Conservation (phyloP, 2,329 filamentous ascomycete genomes). For the Trichoderma sp. region DNA sequence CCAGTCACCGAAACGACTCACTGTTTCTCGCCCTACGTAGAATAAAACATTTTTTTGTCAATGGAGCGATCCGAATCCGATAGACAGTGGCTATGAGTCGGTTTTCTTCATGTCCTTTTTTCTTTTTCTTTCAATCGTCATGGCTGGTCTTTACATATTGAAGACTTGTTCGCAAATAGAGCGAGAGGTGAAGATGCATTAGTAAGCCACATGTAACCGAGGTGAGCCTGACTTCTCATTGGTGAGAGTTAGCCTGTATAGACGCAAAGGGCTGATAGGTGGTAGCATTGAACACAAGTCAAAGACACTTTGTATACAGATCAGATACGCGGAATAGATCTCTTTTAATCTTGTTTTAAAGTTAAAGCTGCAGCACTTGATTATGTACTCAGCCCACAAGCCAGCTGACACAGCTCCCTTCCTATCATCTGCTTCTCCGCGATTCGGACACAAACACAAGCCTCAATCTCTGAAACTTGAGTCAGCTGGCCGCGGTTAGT, state of each 20-base stretch:
- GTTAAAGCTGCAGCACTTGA: neutral
- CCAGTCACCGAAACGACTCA: neutral
- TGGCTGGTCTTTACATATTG: neutral
- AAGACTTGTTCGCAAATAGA: neutral
- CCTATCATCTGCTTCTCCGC: neutral
- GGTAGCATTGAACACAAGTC: neutral
- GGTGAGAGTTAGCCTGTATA: too few relatives aligned
- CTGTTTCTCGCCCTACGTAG: neutral
- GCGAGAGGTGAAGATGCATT: neutral
- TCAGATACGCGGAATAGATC: neutral
- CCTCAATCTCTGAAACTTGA: neutral
- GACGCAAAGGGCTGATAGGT: too few relatives aligned
- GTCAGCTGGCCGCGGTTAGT: neutral
- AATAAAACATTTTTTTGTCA: neutral
- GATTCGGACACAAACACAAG: neutral
- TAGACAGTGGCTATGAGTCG: neutral
- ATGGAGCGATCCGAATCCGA: constrained; percentile 1
- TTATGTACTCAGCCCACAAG: constrained; percentile 1
- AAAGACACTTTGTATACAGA: neutral
- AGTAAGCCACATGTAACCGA: neutral
- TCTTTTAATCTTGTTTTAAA: constrained; percentile 4
- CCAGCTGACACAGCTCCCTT: neutral
- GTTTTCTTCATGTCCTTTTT: neutral
- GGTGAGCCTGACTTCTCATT: neutral
- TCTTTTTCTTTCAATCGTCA: neutral